Base-by-base conservation (phyloP, 2,329 filamentous ascomycete species). In the Cordyceps fumosorosea region DNA sequence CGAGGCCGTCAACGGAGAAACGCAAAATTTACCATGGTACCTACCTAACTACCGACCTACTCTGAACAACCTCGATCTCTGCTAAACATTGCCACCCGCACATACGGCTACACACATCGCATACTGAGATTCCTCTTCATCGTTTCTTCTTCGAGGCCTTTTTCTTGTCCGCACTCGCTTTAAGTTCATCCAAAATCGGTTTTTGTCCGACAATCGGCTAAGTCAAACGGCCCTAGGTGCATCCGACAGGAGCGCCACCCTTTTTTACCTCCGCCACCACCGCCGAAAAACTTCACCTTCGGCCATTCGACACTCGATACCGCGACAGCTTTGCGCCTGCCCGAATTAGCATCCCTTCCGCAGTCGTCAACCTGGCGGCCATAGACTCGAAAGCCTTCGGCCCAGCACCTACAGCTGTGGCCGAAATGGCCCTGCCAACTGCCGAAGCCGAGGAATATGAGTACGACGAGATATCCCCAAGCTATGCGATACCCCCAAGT, bases 341-440 rank as follows among this genome's bases (percentile, higher is more conserved):
- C 16, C 26, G 26, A 54, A 54, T 47, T 47, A n/a, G n/a, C 6
- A 52, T 61, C 63, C 65, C 67, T 24, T 16, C n/a, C n/a, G 12
- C 22, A 72, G 69, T 70, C 77, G 79, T 77, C 84, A 87, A 77
- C 74, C 83, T 88, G 85, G 77, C 77, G 72, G 82, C 83, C 78
- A 80, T 87, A 75, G 81, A 85, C 77, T 77, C 81, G 66, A 81
- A 81, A 73, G 74, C 80, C 68, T 81, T 83, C 80, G 83, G 84
- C 81, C 81, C 80, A 81, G 83, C 82, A 78, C 80, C 83, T 78
- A 80, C 80, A 81, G 85, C 82, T 82, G 84, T 82, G 83, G 85
- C 84, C 83, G 80, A 81, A 74, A 88, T 88, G 85, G 84, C 84
- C 83, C 84, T 86, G 83, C 84, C 84, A 76, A 83, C 77, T 80